Evolutionary conservation across 2,329 filamentous ascomycete species (phyloP).

Genomic region (Ascochyta lentis): DNA sequence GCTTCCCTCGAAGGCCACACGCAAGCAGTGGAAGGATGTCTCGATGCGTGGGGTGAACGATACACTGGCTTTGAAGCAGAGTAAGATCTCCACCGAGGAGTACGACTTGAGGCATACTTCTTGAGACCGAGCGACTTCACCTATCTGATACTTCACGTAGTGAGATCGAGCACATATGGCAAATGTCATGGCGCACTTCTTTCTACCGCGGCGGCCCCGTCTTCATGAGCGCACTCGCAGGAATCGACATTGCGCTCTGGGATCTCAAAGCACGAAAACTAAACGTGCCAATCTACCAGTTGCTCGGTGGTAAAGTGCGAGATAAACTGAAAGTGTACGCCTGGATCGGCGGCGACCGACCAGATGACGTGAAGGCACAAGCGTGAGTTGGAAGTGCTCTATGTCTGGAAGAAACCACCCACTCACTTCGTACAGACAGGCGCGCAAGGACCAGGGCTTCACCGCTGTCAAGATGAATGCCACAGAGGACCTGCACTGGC

Average conservation of each 20-base stretch:
- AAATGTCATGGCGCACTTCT: conserved; percentile 69
- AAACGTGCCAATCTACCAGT: conserved; percentile 73
- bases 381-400: conserved; percentile 56
- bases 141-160: conserved; percentile 48
- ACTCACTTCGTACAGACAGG: conserved; percentile 51
- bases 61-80: conserved; percentile 74
- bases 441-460: conserved; percentile 67
- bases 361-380: conserved; percentile 68
- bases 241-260: conserved; percentile 82
- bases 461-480: conserved; percentile 79
- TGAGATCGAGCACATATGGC: conserved; percentile 83
- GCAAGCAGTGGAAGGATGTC: conserved; percentile 74
- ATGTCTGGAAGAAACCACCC: not conserved
- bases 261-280: conserved; percentile 73
- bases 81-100: conserved; percentile 51
- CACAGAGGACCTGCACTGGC: conserved; percentile 76
- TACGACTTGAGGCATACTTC: not conserved
- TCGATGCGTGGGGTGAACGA: conserved; percentile 69
- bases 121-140: not conserved
- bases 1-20: conserved; percentile 76
- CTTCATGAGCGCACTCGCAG: conserved; percentile 79
- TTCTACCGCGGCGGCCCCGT: conserved; percentile 83
- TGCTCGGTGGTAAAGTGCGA: conserved; percentile 77
- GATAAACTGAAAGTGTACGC: conserved; percentile 75
- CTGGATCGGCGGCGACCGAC: conserved; percentile 79